Conservation (phyloP, 352 stramenopile species). For the Pythium rishiriense region DNA sequence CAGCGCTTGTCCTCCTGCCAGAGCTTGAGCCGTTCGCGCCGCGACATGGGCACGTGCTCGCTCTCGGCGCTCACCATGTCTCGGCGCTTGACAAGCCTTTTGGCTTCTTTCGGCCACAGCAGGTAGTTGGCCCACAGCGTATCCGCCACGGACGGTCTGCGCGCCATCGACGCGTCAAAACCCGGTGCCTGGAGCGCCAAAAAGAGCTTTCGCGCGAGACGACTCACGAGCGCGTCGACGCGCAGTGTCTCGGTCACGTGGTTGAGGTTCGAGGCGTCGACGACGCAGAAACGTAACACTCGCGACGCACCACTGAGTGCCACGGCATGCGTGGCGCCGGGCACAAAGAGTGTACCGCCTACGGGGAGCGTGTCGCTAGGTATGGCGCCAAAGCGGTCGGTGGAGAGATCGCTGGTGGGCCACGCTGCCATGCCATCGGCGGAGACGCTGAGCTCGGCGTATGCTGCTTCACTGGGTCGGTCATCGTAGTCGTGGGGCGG, state of each 20-base stretch:
- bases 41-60: constrained; percentile 40
- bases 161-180: constrained; percentile 65
- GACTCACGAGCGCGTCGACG: constrained; percentile 48
- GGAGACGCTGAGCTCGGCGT: constrained; percentile 14
- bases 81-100: constrained; percentile 32
- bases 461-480: background rate
- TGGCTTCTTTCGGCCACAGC: constrained; percentile 64
- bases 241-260: constrained; percentile 52
- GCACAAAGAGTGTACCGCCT: constrained; percentile 51
- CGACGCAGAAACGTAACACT: constrained; percentile 68
- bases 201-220: constrained; percentile 35
- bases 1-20: constrained; percentile 81
- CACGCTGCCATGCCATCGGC: background rate
- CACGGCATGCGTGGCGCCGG: constrained; percentile 36
- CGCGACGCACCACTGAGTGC: background rate
- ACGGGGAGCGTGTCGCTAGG: constrained; percentile 15
- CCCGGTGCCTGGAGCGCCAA: constrained; percentile 43
- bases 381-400: background rate
- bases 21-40: constrained; percentile 73
- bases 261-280: constrained; percentile 80
- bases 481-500: background rate
- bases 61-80: constrained; percentile 24
- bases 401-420: background rate
- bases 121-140: constrained; percentile 52
- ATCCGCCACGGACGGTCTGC: constrained; percentile 37